Evolutionary conservation across 2,329 filamentous ascomycete genomes (phyloP).

Genomic region (Cytospora chrysosperma): DNA sequence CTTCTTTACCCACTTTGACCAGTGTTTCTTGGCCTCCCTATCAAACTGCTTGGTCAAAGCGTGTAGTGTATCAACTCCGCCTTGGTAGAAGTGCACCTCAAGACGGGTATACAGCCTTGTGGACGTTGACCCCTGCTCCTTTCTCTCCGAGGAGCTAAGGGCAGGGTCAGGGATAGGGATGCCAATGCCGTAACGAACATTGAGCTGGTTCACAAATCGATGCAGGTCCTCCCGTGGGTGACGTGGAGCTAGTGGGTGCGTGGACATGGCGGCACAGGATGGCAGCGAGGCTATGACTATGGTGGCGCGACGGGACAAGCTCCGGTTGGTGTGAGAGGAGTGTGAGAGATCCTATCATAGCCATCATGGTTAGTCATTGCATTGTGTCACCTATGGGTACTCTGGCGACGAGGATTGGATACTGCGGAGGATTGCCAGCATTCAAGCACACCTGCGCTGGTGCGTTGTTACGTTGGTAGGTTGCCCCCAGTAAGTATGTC

Average conservation of each 20-base stretch:
- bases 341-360: not conserved
- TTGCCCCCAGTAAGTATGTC: too few relatives aligned
- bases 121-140: constrained; percentile 19
- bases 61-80: constrained; percentile 22
- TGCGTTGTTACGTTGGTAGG: too few relatives aligned
- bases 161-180: constrained; percentile 26
- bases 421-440: not conserved
- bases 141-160: constrained; percentile 26
- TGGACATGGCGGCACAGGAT: not conserved
- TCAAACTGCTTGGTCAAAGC: constrained; percentile 27
- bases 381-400: not conserved
- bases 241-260: not conserved
- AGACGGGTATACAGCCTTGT: constrained; percentile 24
- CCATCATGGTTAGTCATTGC: constrained; percentile 2
- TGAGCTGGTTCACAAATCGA: constrained; percentile 28
- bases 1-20: constrained; percentile 29
- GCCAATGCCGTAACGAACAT: constrained; percentile 31
- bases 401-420: not conserved
- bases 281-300: not conserved
- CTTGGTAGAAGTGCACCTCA: constrained; percentile 28
- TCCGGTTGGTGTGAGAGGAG: not conserved
- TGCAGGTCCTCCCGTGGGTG: constrained; percentile 12
- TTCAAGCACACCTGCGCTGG: not conserved
- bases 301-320: not conserved
- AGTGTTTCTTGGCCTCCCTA: constrained; percentile 25